phyloP scores from a whole-genome alignment of 2,329 filamentous ascomycete genomes.

The Neophaeococcomyces mojaviensis region DNA sequence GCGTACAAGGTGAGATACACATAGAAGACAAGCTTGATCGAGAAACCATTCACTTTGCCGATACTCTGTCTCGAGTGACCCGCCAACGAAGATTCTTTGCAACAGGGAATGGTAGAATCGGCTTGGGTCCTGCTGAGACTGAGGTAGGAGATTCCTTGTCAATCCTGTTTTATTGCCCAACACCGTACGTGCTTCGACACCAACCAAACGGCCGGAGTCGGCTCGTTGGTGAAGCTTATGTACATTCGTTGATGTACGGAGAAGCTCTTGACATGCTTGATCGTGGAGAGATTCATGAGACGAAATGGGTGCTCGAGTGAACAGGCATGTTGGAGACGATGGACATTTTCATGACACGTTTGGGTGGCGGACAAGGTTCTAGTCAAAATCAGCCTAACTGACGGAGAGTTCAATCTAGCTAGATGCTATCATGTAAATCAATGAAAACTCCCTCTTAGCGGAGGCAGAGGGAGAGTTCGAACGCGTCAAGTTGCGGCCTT shows the following conservation, averaged over 20 bases:
- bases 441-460: no score
- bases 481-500: no score
- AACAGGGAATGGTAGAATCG: not conserved
- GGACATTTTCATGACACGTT: no score
- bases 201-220: not conserved
- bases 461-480: no score
- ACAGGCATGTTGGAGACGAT: no score
- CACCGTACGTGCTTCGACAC: not conserved
- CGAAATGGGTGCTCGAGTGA: not conserved
- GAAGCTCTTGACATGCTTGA: not conserved
- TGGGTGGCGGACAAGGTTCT: no score
- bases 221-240: not conserved
- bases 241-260: not conserved
- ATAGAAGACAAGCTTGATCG: not conserved
- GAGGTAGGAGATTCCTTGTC: not conserved
- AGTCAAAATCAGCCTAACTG: no score
- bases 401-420: no score
- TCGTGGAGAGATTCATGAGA: not conserved
- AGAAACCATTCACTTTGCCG: not conserved
- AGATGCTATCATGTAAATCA: no score
- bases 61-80: not conserved
- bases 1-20: not conserved
- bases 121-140: not conserved
- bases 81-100: not conserved
- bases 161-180: not conserved